Evolutionary conservation across 2,329 filamentous ascomycete species (phyloP).

Genomic region (Sphaerulina populicola): DNA sequence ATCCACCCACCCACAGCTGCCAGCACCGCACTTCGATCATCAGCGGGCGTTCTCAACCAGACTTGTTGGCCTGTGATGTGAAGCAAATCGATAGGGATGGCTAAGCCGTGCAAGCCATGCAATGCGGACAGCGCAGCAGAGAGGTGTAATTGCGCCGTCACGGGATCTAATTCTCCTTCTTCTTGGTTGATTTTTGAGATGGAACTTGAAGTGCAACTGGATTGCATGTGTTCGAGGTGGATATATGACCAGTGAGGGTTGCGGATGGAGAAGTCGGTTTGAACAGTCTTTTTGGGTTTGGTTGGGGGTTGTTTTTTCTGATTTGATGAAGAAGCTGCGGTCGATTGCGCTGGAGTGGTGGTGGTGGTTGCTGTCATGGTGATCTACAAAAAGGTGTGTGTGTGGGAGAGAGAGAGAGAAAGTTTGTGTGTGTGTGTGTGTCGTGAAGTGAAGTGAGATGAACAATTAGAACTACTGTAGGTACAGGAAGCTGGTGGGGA

Average conservation of each 20-base stretch:
- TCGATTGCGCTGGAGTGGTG: slow-evolving; percentile 5
- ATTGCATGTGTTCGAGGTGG: slow-evolving; percentile 33
- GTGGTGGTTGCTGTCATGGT: too few relatives aligned
- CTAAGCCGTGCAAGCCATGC: slow-evolving; percentile 59
- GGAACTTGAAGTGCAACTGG: neutral
- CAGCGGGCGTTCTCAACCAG: slow-evolving; percentile 58
- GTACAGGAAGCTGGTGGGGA: neutral
- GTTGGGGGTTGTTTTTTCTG: slow-evolving; percentile 12
- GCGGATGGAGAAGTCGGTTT: slow-evolving; percentile 34
- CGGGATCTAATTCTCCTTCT: slow-evolving; percentile 44
- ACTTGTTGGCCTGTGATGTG: slow-evolving; percentile 49
- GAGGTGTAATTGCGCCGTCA: slow-evolving; percentile 57
- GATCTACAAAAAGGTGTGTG: too few relatives aligned
- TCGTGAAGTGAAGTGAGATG: neutral
- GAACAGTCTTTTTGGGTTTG: slow-evolving; percentile 20
- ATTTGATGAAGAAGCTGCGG: slow-evolving; percentile 4
- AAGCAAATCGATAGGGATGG: slow-evolving; percentile 63
- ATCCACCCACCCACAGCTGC: slow-evolving; percentile 60
- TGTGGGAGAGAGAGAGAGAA: too few relatives aligned
- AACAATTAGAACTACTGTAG: too few relatives aligned
- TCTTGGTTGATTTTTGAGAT: too few relatives aligned
- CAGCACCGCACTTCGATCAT: slow-evolving; percentile 53
- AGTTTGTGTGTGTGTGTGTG: neutral
- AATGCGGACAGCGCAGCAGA: slow-evolving; percentile 58
- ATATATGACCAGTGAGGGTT: slow-evolving; percentile 37